Base-by-base conservation (phyloP, 257 asterid species). In the Anisodus acutangulus region DNA sequence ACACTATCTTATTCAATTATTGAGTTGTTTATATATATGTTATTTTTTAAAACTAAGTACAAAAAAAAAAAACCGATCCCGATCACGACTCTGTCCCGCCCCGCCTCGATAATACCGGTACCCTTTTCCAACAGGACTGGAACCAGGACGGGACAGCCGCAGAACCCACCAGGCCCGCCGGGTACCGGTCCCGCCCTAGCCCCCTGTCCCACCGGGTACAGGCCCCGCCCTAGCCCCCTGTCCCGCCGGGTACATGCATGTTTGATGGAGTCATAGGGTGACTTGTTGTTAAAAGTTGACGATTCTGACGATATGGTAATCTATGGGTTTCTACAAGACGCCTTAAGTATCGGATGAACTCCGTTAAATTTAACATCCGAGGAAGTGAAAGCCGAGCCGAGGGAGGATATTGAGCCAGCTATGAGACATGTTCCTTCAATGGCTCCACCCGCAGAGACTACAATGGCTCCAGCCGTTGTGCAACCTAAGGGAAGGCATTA, bases 281-380 rank as follows among this genome's bases (percentile, higher is more conserved):
- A 92, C 64, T 86, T 95, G 92, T 98, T 98, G 85, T 90, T 95
- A 26, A 93, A 92, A 86, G 93, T 92, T 37, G 97, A 93, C 69
- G 98, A 95, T 83, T 86, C 96, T 0, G 97, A 95, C 31, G 98
- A 95, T 26, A 95, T 95, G 98, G 95, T 95, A 7, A 92, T 95
- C 22, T 95, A 95, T 47, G 93, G 98, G 8, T 80, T 95, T 11
- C 51, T 95, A 37, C 92, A 92, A 2, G 98, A 93, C 86, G 98
- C 98, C 69, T 92, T 95, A 70, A 93, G 78, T 1, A 89, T 87
- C 45, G 98, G 98, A 31, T 95, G 98, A 98, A 91, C 89, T 54
- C 98, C 98, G 88, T 95, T 90, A 78, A 88, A 71, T 64, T 47
- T 86, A 43, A 68, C 88, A 59, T 69, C 86, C 0, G 1, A 4